Conservation (phyloP, 768 basidiomycete genomes). For the Symmetrospora coprosmae region DNA sequence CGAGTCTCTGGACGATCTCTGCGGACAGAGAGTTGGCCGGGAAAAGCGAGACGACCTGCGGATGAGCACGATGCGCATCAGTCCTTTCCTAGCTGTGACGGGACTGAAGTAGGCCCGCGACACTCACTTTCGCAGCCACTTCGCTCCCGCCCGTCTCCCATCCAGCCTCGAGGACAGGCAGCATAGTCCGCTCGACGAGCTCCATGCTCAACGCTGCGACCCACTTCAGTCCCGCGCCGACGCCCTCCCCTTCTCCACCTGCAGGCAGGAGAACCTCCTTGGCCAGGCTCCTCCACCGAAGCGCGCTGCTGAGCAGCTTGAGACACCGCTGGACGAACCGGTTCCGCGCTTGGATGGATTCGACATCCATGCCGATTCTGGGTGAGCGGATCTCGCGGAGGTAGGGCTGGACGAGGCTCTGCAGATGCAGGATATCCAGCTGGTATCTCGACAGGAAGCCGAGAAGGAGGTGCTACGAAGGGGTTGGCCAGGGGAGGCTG, state of each 20-base stretch:
- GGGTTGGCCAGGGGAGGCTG: not conserved
- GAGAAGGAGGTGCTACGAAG: not conserved
- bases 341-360: constrained; percentile 35
- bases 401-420: constrained; percentile 27
- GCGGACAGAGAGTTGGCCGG: constrained; percentile 24
- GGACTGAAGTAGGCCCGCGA: not conserved
- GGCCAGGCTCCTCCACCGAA: constrained; percentile 36
- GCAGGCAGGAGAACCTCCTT: constrained; percentile 18
- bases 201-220: constrained; percentile 34
- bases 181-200: constrained; percentile 36
- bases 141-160: constrained; percentile 40
- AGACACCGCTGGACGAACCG: constrained; percentile 35
- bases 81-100: not conserved
- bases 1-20: not conserved
- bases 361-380: constrained; percentile 37
- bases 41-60: constrained; percentile 19
- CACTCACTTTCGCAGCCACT: constrained; percentile 35
- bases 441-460: not conserved
- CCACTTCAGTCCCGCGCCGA: constrained; percentile 27
- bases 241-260: constrained; percentile 1
- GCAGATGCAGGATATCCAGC: not conserved
- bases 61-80: not conserved
- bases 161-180: constrained; percentile 35
- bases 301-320: constrained; percentile 37
- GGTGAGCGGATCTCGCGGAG: constrained; percentile 29